These are phyloP conservation scores for Aureobasidium sp. DNA, from an alignment of 2,329 filamentous ascomycete genomes.

Conservation along the genomic window DNA sequence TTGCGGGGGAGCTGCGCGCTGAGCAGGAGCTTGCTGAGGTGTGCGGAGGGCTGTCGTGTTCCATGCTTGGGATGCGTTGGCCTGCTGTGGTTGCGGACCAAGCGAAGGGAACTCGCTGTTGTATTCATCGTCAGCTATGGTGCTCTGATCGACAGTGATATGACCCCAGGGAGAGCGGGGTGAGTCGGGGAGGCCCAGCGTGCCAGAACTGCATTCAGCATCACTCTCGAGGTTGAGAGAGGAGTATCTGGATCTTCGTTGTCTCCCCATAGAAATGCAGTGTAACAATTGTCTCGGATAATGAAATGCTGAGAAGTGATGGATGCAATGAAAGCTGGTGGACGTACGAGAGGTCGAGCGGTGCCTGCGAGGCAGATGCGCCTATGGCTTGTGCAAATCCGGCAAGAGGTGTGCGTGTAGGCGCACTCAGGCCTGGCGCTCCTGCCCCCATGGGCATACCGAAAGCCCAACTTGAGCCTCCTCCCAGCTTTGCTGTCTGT, in stretches of 20 bases:
- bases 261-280: not conserved
- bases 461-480: slow-evolving; percentile 13
- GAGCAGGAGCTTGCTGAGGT: slow-evolving; percentile 23
- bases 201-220: not conserved
- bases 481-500: slow-evolving; percentile 16
- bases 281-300: not conserved
- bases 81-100: slow-evolving; percentile 47
- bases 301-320: not conserved
- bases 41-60: slow-evolving; percentile 49
- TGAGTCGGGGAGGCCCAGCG: not conserved
- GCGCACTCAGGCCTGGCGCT: slow-evolving; percentile 10
- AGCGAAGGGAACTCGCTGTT: slow-evolving; percentile 55
- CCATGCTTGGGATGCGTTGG: slow-evolving; percentile 45
- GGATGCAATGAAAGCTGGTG: not conserved
- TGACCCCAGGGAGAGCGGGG: not conserved
- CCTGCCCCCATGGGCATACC: slow-evolving; percentile 14
- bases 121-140: slow-evolving; percentile 18
- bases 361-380: slow-evolving; percentile 12
- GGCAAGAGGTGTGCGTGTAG: slow-evolving; percentile 14
- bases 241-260: not conserved
- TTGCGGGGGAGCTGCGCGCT: slow-evolving; percentile 30
- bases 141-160: not conserved
- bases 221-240: not conserved
- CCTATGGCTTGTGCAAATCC: slow-evolving; percentile 16
- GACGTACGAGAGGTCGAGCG: slow-evolving; percentile 17